Evolutionary conservation across 2,329 filamentous ascomycete species (phyloP).

Genomic region (Didymellaceae sp.): DNA sequence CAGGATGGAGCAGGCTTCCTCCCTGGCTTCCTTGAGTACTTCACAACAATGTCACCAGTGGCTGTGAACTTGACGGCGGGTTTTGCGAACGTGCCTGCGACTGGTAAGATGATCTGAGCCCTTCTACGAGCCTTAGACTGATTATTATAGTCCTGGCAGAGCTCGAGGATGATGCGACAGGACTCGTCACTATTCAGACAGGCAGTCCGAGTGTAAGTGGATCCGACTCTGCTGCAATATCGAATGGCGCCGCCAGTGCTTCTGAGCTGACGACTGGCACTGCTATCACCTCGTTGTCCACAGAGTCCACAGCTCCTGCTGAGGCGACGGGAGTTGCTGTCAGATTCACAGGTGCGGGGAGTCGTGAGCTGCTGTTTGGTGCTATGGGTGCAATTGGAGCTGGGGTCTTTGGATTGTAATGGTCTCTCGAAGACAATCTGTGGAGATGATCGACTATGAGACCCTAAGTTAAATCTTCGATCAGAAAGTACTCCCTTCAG

Average conservation of each 20-base stretch:
- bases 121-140: not conserved
- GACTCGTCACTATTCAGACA: conserved; percentile 2
- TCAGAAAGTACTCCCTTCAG: conserved; percentile 39
- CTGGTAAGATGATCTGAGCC: conserved; percentile 2
- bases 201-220: not conserved
- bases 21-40: conserved; percentile 14
- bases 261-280: no score
- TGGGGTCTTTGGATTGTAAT: conserved; percentile 11
- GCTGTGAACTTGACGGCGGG: conserved; percentile 16
- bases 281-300: no score
- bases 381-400: conserved; percentile 15
- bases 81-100: conserved; percentile 10
- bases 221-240: no score
- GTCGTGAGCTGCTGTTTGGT: conserved; percentile 14
- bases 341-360: conserved; percentile 1
- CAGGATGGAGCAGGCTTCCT: conserved; percentile 1
- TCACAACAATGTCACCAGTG: conserved; percentile 14
- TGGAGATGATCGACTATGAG: no score
- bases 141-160: conserved; percentile 8
- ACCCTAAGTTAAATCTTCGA: no score
- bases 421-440: no score
- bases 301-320: not conserved
- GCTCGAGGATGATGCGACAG: conserved; percentile 10
- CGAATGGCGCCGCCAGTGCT: no score
- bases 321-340: conserved; percentile 9